Base-by-base conservation (phyloP, 805 yeast species). In the Teunomyces pallodes region DNA sequence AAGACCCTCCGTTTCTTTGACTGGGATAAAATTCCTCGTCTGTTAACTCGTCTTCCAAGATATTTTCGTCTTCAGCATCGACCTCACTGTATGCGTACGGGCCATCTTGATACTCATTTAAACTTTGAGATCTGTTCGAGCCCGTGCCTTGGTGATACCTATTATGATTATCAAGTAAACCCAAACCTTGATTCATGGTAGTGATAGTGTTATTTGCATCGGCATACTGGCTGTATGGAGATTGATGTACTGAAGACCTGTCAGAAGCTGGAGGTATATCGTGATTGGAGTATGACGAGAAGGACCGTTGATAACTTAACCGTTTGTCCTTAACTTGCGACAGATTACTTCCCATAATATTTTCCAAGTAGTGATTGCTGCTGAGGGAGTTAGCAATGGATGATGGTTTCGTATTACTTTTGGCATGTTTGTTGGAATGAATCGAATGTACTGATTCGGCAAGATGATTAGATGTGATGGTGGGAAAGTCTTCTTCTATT, bases 31-130 rank as follows among this genome's bases (percentile, higher is more conserved):
- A 50, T 43, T 69, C 71, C 2, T 62, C 69, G 29, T 64, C 69
- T n/a, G 58, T 61, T 6, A 68, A 62, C 5, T 65, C 73, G 27
- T 62, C 72, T 13, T 56, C 65, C 39, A 60, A 56, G 9, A 51
- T 50, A 31, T 53, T 46, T 36, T 49, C 58, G 4, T 47, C 55
- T 12, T 53, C 58, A 12, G 54, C 65, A 12, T 61, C 62, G 2
- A 55, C 52, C 27, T 61, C 66, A 46, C 59, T 61, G 27, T 59
- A 61, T 16, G 64, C 59, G 41, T 59, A 60, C 36, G 54, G 54
- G 5, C 61, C 70, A 14, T 61, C 70, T 38, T 59, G 60, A 50
- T 58, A 67, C 2, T 58, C 67, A 39, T 52, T 55, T 10, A 61
- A 52, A 36, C 63, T 60, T n/a, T 44, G 49, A 4, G 54, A 46